Evolutionary conservation across 192 early-diverging fungal genomes (phyloP), one percentile per base, ranked within the genome.

Genomic region (Lobulomyces angularis): DNA sequence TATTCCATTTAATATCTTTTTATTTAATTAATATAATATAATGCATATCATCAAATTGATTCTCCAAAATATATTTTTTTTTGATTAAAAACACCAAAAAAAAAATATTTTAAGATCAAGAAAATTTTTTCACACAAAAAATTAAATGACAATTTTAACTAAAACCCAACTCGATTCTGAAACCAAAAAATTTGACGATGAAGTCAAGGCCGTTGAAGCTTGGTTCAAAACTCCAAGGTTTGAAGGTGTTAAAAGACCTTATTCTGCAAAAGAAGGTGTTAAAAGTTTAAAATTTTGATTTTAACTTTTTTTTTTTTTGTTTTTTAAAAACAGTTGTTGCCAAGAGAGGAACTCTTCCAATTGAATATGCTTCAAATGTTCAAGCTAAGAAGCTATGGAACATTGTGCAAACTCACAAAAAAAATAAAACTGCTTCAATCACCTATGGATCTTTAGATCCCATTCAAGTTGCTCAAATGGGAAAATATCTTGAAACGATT

Each of bases 401-500:
- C 24, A 64, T 88, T 14, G 55, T 97, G 36, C 70, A 82, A 55
- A 44, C 61, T 27, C 86, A 87, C 67, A 82, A 86, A 59, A 59
- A 67, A 41, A 68, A 71, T 43, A 67, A 77, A 43, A 86, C 87
- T 6, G 76, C 84, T 34, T 84, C 86, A 22, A 79, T 86, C 67
- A 93, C 93, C 27, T 97, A 92, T 56, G 93, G 93, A 27, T 80
- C 85, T 30, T 71, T 97, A 18, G 93, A 97, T 53, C 82, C 93
- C 37, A 77, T 97, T 50, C 59, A 61, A 42, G 86, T 88, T 12
- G 68, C 83, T 20, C 90, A 92, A 66, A 97, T 97, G 93, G 87
- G 82, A 28, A 88, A 90, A 59, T 89, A 90, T 69, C 67, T 97
- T 38, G 88, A 95, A 50, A 91, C 90, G 18, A 83, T 95, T 43